Evolutionary conservation across 202 grass and related monocot species (phyloP).

Genomic region (Panicum hallii): DNA sequence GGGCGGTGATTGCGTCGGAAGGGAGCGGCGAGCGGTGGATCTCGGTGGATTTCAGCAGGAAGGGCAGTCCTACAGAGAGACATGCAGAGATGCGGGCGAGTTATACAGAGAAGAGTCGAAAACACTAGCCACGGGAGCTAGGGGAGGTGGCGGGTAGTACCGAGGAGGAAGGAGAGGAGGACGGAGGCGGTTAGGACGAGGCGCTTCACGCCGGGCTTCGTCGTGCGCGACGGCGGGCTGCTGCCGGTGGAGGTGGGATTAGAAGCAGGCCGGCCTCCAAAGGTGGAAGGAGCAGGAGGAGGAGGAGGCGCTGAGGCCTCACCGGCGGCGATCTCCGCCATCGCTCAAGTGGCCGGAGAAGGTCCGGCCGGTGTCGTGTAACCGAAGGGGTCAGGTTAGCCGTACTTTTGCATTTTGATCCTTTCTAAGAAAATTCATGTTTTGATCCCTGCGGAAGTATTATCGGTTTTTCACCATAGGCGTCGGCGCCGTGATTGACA

Average conservation of each 20-base stretch:
- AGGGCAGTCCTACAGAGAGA: constrained; percentile 48
- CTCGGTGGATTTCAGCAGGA: constrained; percentile 83
- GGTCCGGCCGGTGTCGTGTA: not conserved
- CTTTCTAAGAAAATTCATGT: too few species aligned
- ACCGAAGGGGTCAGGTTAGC: not conserved
- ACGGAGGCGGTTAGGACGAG: constrained; percentile 71
- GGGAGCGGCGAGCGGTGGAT: constrained; percentile 80
- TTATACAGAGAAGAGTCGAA: constrained; percentile 6
- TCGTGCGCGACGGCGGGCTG: constrained; percentile 32
- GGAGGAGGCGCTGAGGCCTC: constrained; percentile 8
- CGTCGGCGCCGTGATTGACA: too few species aligned
- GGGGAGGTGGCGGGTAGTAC: constrained; percentile 34
- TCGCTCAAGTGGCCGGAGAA: constrained; percentile 4
- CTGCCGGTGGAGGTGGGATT: not conserved
- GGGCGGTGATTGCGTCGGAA: constrained; percentile 62
- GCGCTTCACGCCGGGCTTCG: constrained; percentile 72
- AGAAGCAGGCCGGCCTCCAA: not conserved
- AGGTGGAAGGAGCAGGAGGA: not conserved
- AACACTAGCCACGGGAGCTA: not conserved
- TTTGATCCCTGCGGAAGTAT: too few species aligned
- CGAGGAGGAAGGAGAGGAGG: constrained; percentile 72
- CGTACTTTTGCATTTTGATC: too few species aligned
- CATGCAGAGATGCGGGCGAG: not conserved
- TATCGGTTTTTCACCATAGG: too few species aligned
- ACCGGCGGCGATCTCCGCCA: constrained; percentile 59